Evolutionary conservation across 352 stramenopile genomes (phyloP), one percentile per base, ranked within the genome.

Genomic region (Globisporangium echinulatum): DNA sequence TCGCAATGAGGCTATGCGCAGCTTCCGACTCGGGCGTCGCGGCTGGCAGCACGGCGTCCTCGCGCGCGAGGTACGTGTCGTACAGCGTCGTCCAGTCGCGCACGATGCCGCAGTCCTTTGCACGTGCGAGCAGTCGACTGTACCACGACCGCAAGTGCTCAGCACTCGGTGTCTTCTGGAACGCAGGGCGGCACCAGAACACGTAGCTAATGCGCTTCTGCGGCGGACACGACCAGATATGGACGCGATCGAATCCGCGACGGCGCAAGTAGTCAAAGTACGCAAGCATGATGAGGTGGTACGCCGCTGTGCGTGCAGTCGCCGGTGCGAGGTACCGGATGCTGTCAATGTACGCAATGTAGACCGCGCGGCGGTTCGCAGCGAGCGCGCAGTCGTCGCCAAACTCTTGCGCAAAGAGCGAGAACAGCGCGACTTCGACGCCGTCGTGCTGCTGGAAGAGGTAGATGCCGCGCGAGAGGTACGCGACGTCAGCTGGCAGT

Each of bases 361-460:
- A 95, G 39, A 91, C 82, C 5, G 78, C 75, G 39, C 83, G 72
- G 17, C 82, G 81, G 63, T 95, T 95, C 54, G 82, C 61, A 68
- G 88, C 59, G 61, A 94, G 69, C 47, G 77, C 71, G 48, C 83
- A 92, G 38, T 71, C 50, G 38, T 92, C 84, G 4, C 82, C 79
- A 71, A 88, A 95, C 60, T 95, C 86, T 62, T 95, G 86, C 1
- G 97, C 92, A 63, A 97, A 99, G 64, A 99, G 92, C 44, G 85
- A 95, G 69, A 98, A 99, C 33, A 99, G 76, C 63, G 88, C 97
- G 7, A 99, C 90, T 67, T 99, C 96, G 36, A 97, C 77, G n/a
- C 94, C 94, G 74, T 99, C 93, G 59, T 98, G 96, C 61, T 89
- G 85, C 69, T 99, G 96, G 64, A 99, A 99, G 9, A 99, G 72